Evolutionary conservation across 352 stramenopile genomes (phyloP), one percentile per base, ranked within the genome.

Genomic region (Pythium aquatile): DNA sequence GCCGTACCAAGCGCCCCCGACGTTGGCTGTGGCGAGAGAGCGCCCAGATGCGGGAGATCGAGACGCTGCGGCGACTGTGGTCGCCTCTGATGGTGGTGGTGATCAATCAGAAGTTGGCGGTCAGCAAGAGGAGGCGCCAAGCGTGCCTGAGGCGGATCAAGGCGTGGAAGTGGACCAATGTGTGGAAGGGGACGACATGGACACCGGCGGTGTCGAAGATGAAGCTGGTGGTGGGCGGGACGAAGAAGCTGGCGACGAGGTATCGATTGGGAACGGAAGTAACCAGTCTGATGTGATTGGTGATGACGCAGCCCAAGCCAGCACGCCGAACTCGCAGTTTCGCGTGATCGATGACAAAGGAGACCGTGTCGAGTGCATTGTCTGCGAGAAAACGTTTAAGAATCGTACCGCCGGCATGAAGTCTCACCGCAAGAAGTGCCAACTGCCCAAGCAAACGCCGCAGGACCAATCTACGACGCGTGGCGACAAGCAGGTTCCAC

Each of bases 281-380:
- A 26, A 10, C 10, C 14, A 9, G 55, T 61, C 32, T 37, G 30
- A 39, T 37, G 32, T 68, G 35, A n/a, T 52, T 35, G 33, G 61
- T 33, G n/a, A 54, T 35, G 1, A 24, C 9, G 24, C 8, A 42
- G 40, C 28, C 33, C 14, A 14, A 30, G 52, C 20, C 52, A 53
- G 14, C 40, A 67, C 20, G 33, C 37, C n/a, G 37, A 52, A 51
- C 14, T 44, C 33, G 26, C 37, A 33, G 24, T 68, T 49, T 32
- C 54, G 48, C 3, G 33, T 63, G 17, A 14, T 65, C 37, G 55
- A 56, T 5, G 30, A 33, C 1, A 46, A 30, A 1, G 29, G 39
- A 28, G 40, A 58, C 46, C 56, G 53, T n/a, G 55, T 58, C 28
- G 49, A 69, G 49, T 69, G 63, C 40, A 16, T 55, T 2, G 35